A percentile compares a stretch with the other conserved stretches of the same genome.
phyloP scores from a whole-genome alignment of 2,329 filamentous ascomycete genomes.

The Raffaelea albimanens region DNA sequence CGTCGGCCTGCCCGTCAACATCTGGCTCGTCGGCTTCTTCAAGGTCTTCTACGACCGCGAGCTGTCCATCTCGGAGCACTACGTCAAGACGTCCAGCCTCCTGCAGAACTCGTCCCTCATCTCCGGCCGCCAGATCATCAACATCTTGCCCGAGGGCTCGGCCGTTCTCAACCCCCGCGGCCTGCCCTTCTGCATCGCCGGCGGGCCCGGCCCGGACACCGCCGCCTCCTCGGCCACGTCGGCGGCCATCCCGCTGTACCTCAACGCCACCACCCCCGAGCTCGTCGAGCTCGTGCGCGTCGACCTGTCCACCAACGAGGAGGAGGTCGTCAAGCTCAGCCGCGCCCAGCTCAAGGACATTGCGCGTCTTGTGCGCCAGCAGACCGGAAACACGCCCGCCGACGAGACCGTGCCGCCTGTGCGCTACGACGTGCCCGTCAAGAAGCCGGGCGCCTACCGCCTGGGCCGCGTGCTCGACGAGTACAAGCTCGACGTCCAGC shows the following conservation, averaged over 20 bases:
- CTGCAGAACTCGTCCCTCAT: conserved; percentile 90
- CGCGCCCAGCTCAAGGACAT: conserved; percentile 66
- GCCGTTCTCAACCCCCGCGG: conserved; percentile 78
- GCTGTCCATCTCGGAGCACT: conserved; percentile 83
- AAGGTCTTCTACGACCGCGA: conserved; percentile 89
- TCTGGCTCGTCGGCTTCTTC: conserved; percentile 62
- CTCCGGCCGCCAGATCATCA: conserved; percentile 92
- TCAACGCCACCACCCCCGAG: conserved; percentile 87
- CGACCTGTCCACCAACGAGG: conserved; percentile 66
- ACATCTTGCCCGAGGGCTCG: conserved; percentile 92
- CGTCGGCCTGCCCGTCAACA: conserved; percentile 63
- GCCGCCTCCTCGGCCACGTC: conserved; percentile 35
- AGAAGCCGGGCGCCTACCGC: conserved; percentile 81
- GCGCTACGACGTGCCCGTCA: conserved; percentile 63
- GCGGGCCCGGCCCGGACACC: conserved; percentile 47
- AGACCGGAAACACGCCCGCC: conserved; percentile 27
- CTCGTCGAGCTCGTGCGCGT: conserved; percentile 81
- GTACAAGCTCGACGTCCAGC: conserved; percentile 86
- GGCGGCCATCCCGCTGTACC: conserved; percentile 61
- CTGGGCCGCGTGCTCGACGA: conserved; percentile 81
- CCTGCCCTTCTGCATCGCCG: conserved; percentile 71
- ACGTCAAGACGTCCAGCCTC: conserved; percentile 79
- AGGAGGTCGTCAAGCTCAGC: conserved; percentile 70
- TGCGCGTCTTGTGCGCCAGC: conserved; percentile 56
- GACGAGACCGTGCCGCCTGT: conserved; percentile 50